Evolutionary conservation across 306 rosid species (phyloP).

Genomic region (Cicer pinnatifidum): DNA sequence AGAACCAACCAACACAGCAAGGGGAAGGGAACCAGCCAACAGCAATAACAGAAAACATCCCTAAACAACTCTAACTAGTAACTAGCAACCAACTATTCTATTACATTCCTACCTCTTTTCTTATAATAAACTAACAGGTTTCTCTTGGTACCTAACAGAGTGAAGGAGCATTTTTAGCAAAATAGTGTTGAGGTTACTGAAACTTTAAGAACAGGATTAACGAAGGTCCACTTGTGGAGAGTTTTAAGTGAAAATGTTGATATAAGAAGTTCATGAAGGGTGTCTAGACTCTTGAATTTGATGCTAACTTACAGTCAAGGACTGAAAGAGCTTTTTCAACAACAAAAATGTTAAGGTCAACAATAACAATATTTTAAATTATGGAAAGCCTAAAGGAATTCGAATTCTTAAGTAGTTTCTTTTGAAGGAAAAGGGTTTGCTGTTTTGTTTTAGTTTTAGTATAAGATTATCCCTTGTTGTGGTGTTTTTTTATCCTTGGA

Average conservation of each 20-base stretch:
- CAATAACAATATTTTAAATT: constrained; percentile 5
- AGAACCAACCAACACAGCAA: too few species aligned
- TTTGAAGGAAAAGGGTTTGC: constrained; percentile 20
- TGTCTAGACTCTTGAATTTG: constrained; percentile 9
- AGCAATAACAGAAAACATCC: too few species aligned
- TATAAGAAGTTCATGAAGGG: too few species aligned
- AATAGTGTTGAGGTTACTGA: not conserved
- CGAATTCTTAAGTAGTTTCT: not conserved
- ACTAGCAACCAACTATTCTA: too few species aligned
- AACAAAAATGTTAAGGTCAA: constrained; percentile 5
- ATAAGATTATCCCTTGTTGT: constrained; percentile 12
- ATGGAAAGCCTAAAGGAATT: constrained; percentile 6
- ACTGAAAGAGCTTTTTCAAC: constrained; percentile 1
- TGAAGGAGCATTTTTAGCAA: constrained; percentile 12
- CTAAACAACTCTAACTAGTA: too few species aligned
- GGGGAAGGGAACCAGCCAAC: too few species aligned
- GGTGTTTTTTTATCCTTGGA: not conserved
- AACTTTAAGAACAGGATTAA: not conserved
- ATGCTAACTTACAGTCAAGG: not conserved
- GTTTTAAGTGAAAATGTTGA: not conserved
- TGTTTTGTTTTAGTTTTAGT: not conserved
- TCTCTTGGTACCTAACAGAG: not conserved
- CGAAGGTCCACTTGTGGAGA: not conserved
- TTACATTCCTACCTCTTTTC: too few species aligned
- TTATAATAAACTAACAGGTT: too few species aligned